Conservation (phyloP, 2,329 filamentous ascomycete genomes). For the Dactylellina cionopaga region DNA sequence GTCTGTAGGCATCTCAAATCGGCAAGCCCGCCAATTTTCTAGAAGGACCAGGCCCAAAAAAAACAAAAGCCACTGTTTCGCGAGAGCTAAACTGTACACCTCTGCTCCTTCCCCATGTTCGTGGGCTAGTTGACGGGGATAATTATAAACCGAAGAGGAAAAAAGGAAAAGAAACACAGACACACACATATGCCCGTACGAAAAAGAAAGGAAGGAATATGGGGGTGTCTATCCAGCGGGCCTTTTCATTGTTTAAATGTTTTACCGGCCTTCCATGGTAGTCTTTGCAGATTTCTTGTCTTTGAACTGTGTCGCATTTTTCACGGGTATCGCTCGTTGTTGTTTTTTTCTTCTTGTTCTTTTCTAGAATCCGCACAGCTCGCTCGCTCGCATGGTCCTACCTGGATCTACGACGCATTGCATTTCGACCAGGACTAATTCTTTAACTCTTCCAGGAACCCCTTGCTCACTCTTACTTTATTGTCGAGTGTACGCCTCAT, state of each 20-base stretch:
- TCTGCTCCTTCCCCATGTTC: conserved; percentile 49
- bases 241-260: conserved; percentile 49
- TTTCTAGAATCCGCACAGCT: conserved; percentile 44
- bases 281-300: background rate
- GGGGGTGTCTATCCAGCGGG: conserved; percentile 37
- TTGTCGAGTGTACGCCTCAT: conserved; percentile 45
- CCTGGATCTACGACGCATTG: conserved; percentile 48
- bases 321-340: background rate
- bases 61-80: conserved; percentile 51
- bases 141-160: conserved; percentile 37
- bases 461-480: conserved; percentile 40
- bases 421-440: conserved; percentile 47
- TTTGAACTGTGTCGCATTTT: background rate
- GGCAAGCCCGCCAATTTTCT: conserved; percentile 52
- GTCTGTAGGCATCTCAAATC: conserved; percentile 41
- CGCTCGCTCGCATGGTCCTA: conserved; percentile 44
- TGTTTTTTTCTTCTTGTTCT: conserved; percentile 9
- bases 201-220: conserved; percentile 1
- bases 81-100: conserved; percentile 22
- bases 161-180: conserved; percentile 25
- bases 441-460: conserved; percentile 45
- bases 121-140: conserved; percentile 34
- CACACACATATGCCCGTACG: background rate
- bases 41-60: conserved; percentile 35
- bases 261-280: conserved; percentile 35